These are phyloP conservation scores for Fusarium armeniacum DNA, from an alignment of 2,329 filamentous ascomycete genomes.

Conservation along the genomic window DNA sequence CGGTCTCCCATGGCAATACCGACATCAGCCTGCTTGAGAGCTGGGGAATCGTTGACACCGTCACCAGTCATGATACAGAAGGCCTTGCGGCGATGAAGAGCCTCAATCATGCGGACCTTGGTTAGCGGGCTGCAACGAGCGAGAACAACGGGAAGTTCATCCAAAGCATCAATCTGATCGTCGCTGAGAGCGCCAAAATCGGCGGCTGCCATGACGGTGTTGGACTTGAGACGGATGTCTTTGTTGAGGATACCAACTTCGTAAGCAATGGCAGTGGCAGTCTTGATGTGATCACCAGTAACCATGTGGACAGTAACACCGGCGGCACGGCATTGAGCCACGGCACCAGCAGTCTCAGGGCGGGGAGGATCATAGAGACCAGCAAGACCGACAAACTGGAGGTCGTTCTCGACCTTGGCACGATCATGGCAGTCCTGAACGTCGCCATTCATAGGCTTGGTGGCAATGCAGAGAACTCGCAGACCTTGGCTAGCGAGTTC, in stretches of 20 bases:
- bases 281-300: constrained; percentile 77
- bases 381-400: constrained; percentile 77
- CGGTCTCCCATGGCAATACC: constrained; percentile 81
- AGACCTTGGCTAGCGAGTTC: constrained; percentile 73
- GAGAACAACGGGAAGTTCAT: constrained; percentile 74
- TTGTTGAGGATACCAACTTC: constrained; percentile 72
- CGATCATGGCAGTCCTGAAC: constrained; percentile 62
- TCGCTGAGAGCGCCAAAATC: constrained; percentile 74
- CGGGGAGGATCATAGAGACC: constrained; percentile 81
- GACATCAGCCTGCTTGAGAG: constrained; percentile 79
- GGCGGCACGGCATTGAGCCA: constrained; percentile 70
- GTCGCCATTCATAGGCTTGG: constrained; percentile 59
- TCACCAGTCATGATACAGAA: constrained; percentile 84
- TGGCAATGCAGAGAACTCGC: constrained; percentile 76
- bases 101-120: constrained; percentile 82
- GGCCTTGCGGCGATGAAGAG: constrained; percentile 75
- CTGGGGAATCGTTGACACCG: constrained; percentile 81
- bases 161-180: constrained; percentile 72
- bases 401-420: constrained; percentile 66
- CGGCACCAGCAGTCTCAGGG: constrained; percentile 73
- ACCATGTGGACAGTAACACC: constrained; percentile 78
- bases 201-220: constrained; percentile 71
- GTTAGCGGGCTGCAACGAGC: constrained; percentile 78
- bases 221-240: constrained; percentile 55
- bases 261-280: constrained; percentile 74